These are phyloP conservation scores for Verticillium klebahnii DNA, from an alignment of 2,329 filamentous ascomycete genomes.

Conservation along the genomic window DNA sequence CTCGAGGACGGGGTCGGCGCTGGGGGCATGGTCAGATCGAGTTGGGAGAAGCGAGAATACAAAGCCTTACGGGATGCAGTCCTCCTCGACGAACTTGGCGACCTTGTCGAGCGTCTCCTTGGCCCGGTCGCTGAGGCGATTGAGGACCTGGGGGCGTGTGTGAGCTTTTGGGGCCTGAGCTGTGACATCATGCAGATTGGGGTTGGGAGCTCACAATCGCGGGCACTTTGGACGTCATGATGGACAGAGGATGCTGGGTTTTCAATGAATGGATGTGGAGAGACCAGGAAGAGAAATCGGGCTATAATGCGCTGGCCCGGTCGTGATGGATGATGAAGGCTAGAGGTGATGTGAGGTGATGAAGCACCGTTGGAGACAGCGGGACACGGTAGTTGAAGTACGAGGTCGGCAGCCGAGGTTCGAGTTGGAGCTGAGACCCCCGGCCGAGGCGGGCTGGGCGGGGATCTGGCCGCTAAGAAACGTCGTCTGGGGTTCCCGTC, in stretches of 20 bases:
- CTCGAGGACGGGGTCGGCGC: constrained; percentile 73
- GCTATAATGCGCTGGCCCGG: background rate
- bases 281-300: background rate
- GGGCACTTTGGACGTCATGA: constrained; percentile 18
- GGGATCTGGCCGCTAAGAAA: constrained; percentile 5
- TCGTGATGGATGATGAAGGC: background rate
- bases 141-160: constrained; percentile 30
- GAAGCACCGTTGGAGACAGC: background rate
- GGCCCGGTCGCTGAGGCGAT: constrained; percentile 75
- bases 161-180: background rate
- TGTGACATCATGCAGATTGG: constrained; percentile 10
- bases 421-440: background rate
- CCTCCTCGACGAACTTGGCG: constrained; percentile 94
- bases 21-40: constrained; percentile 19
- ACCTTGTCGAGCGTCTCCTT: constrained; percentile 82
- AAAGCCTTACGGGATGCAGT: constrained; percentile 69
- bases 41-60: background rate
- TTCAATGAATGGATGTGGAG: background rate
- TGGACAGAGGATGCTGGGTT: constrained; percentile 1
- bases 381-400: background rate
- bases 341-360: background rate
- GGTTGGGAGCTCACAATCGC: constrained; percentile 15
- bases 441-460: constrained; percentile 5
- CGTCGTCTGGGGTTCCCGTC: constrained; percentile 1
- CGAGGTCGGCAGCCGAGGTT: constrained; percentile 2